Conservation (phyloP, 208 protist species). For the Acanthamoeba sp. region DNA sequence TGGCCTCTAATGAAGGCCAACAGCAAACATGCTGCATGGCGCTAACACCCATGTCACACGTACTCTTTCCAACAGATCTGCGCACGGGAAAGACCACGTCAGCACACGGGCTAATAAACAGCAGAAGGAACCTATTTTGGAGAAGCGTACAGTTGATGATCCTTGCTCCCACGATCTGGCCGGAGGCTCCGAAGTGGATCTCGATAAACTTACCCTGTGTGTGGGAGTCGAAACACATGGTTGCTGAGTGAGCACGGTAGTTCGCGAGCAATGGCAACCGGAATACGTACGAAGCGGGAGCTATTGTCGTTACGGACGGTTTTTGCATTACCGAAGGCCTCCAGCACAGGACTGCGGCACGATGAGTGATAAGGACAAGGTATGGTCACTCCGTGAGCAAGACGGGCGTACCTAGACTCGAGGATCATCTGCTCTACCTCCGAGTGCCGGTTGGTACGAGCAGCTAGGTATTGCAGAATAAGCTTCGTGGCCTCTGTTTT, state of each 20-base stretch:
- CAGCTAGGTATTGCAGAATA: slow-evolving; percentile 96
- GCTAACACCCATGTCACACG: too few relatives aligned
- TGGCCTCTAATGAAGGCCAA: too few relatives aligned
- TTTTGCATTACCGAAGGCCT: slow-evolving; percentile 82
- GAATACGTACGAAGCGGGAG: slow-evolving; percentile 79
- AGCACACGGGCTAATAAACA: not conserved
- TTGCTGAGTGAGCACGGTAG: not conserved
- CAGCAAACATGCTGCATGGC: too few relatives aligned
- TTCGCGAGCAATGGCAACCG: not conserved
- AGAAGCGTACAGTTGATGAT: slow-evolving; percentile 77
- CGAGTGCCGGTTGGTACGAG: slow-evolving; percentile 92
- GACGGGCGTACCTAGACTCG: slow-evolving; percentile 11
- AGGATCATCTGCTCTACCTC: slow-evolving; percentile 95
- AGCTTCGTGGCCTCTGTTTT: slow-evolving; percentile 97
- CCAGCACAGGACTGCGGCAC: slow-evolving; percentile 72
- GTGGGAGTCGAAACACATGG: slow-evolving; percentile 79
- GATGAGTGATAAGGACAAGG: not conserved
- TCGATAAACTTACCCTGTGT: slow-evolving; percentile 86
- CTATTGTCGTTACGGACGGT: slow-evolving; percentile 89
- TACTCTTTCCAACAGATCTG: slow-evolving; percentile 86
- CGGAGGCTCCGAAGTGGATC: slow-evolving; percentile 79
- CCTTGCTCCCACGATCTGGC: slow-evolving; percentile 59
- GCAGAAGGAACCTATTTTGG: not conserved
- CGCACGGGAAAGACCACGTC: not conserved
- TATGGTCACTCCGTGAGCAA: not conserved